These are phyloP conservation scores for Crassisporium funariophilum DNA, from an alignment of 768 basidiomycete species.

Conservation along the genomic window DNA sequence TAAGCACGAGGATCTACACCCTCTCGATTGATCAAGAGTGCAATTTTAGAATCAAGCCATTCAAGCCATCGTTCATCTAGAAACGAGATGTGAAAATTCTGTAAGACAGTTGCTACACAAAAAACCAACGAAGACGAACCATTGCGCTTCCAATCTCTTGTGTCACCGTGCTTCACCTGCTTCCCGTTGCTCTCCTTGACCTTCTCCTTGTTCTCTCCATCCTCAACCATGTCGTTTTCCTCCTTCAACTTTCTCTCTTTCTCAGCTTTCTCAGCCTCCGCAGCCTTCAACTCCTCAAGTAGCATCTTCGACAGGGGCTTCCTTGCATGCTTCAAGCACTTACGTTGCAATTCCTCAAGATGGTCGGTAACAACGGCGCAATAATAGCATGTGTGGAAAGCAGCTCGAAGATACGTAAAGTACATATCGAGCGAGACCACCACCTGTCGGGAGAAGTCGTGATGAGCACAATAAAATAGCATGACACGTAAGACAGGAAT, in stretches of 20 bases:
- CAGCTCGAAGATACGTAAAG: slow-evolving; percentile 89
- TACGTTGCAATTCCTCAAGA: slow-evolving; percentile 92
- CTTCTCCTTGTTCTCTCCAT: slow-evolving; percentile 34
- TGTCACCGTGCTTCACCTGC: slow-evolving; percentile 34
- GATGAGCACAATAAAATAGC: too few species aligned
- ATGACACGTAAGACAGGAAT: slow-evolving; percentile 20
- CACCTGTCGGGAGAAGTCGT: slow-evolving; percentile 51
- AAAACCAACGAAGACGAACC: slow-evolving; percentile 45
- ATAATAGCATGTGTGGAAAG: slow-evolving; percentile 96
- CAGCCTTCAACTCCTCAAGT: slow-evolving; percentile 62
- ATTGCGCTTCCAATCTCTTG: slow-evolving; percentile 57
- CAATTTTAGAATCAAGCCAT: slow-evolving; percentile 85
- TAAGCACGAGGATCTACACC: slow-evolving; percentile 86
- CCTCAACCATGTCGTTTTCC: slow-evolving; percentile 32
- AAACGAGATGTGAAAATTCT: slow-evolving; percentile 11
- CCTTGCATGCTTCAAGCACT: slow-evolving; percentile 91
- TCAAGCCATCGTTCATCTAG: slow-evolving; percentile 89
- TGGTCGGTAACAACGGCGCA: slow-evolving; percentile 93
- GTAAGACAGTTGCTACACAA: slow-evolving; percentile 1
- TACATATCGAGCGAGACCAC: slow-evolving; percentile 88
- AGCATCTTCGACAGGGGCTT: slow-evolving; percentile 66
- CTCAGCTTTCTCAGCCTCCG: slow-evolving; percentile 53
- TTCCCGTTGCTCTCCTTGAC: slow-evolving; percentile 33
- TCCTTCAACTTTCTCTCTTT: slow-evolving; percentile 47
- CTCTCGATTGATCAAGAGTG: slow-evolving; percentile 75